These are phyloP conservation scores for Pseudohalonectria lignicola DNA, from an alignment of 2,329 filamentous ascomycete species.

Conservation along the genomic window DNA sequence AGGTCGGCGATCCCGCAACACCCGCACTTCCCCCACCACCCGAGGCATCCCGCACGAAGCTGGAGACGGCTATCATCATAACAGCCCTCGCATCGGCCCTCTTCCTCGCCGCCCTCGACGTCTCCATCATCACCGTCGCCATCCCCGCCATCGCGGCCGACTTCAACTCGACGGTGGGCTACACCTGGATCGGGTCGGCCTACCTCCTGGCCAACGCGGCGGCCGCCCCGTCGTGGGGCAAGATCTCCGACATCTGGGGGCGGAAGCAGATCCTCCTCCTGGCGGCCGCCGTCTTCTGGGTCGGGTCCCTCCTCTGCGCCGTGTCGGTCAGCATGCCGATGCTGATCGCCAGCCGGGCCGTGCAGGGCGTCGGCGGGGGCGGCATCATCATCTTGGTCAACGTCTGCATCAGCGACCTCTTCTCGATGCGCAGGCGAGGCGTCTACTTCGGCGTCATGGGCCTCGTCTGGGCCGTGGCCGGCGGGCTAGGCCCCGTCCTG, in stretches of 20 bases:
- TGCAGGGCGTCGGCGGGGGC: constrained; percentile 41
- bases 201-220: constrained; percentile 62
- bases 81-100: constrained; percentile 25
- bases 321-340: constrained; percentile 30
- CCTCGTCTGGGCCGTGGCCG: constrained; percentile 56
- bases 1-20: neutral
- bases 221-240: constrained; percentile 60
- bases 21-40: too few relatives aligned
- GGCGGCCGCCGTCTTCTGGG: constrained; percentile 37
- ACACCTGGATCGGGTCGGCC: constrained; percentile 68
- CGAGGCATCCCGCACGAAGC: constrained; percentile 16
- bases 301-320: constrained; percentile 37
- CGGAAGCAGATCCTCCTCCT: constrained; percentile 40
- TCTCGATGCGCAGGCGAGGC: constrained; percentile 31
- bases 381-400: constrained; percentile 41
- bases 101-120: constrained; percentile 35
- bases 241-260: constrained; percentile 47
- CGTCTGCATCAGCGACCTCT: constrained; percentile 41
- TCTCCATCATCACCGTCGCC: constrained; percentile 50
- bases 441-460: constrained; percentile 54
- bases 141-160: constrained; percentile 48
- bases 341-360: constrained; percentile 34
- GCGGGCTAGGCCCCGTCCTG: constrained; percentile 46
- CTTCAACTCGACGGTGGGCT: constrained; percentile 52
- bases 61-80: constrained; percentile 24